Evolutionary conservation across 1,284 basidiomycete genomes (phyloP), one percentile per base, ranked within the genome.

Genomic region (Melampsora americana): DNA sequence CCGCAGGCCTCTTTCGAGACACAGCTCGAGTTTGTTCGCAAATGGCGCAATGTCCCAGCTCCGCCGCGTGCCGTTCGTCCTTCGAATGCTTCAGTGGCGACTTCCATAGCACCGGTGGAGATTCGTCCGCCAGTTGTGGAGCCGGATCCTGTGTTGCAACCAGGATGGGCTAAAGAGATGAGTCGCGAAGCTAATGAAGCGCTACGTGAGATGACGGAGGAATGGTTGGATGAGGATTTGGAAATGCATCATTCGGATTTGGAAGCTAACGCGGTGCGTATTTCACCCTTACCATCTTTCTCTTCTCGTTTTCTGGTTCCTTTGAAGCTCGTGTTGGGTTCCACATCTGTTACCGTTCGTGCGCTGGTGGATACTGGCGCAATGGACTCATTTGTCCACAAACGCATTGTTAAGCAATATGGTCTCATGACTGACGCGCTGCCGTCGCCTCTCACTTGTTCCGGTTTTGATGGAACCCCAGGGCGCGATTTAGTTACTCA

Each of bases 311-410:
- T 28, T 11, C 26, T 23, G 11, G 44, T 48, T 16, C 46, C 46
- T 48, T 42, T 46, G 5, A 44, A 67, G 1, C 26, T 67, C 14
- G 26, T 23, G 0, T 30, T 67, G 66, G 30, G 7, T 1, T 23
- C 26, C n/a, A 46, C 39, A n/a, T 26, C 1, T 1, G 56, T 30
- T 20, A 60, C 23, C 1, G 23, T 60, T 16, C 23, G 30, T 23
- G 56, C 69, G 26, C 18, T 70, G 1, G 11, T 70, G 11, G 69
- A 70, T 39, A 61, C 39, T 26, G 69, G 69, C 0, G 59, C 69
- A 0, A 56, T 20, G 9, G 53, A 35, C 7, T 70, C 59, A 1
- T 70, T 70, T 28, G 59, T 70, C 20, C 28, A 72, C 16, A 44
- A 44, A 3, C 11, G 30, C 11, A n/a, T 60, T 23, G 30, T 23